Evolutionary conservation across 768 basidiomycete genomes (phyloP).

Genomic region (Calocera cornea): DNA sequence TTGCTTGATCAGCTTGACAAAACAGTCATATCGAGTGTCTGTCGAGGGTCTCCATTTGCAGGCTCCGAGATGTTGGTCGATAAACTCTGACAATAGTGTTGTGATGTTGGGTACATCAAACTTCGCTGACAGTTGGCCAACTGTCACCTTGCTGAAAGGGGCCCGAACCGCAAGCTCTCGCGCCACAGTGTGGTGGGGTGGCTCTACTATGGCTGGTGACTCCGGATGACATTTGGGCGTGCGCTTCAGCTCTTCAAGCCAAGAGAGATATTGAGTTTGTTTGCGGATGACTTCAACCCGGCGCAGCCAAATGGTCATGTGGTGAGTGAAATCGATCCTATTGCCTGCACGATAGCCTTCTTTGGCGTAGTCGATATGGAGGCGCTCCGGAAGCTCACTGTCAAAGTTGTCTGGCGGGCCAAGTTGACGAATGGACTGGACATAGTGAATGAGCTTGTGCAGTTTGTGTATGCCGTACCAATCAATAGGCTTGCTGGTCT

Average conservation of each 20-base stretch:
- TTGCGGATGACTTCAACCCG: not conserved
- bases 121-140: too few species aligned
- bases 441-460: not conserved
- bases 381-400: slow-evolving; percentile 20
- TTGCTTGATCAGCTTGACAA: not conserved
- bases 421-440: not conserved
- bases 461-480: not conserved
- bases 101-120: too few species aligned
- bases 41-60: too few species aligned
- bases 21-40: not conserved
- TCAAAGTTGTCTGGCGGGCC: slow-evolving; percentile 21
- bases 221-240: not conserved
- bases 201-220: not conserved
- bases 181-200: not conserved
- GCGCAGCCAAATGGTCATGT: not conserved
- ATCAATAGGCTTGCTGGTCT: not conserved
- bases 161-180: too few species aligned
- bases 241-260: not conserved
- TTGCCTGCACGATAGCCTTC: slow-evolving; percentile 7
- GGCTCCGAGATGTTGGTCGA: too few species aligned
- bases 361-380: slow-evolving; percentile 13
- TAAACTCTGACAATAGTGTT: too few species aligned
- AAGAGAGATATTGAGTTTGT: not conserved
- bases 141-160: too few species aligned
- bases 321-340: not conserved